phyloP scores from a whole-genome alignment of 169 alveolate genomes.

The Cryptosporidium viatorum region DNA sequence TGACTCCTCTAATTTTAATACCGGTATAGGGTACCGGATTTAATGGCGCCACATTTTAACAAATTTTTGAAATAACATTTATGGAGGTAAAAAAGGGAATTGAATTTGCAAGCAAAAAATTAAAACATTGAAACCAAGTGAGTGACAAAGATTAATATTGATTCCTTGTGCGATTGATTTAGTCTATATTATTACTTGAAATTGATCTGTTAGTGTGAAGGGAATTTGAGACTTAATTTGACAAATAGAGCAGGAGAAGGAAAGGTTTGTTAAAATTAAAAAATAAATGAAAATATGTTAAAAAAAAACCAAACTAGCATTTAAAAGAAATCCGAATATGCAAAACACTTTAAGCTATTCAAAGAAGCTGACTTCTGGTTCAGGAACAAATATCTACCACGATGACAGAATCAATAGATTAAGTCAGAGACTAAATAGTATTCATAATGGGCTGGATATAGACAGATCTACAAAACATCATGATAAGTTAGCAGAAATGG shows the following conservation, averaged over 20 bases:
- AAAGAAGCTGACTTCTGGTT: constrained; percentile 2
- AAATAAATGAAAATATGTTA: neutral
- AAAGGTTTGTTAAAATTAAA: neutral
- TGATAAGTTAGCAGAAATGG: constrained; percentile 40
- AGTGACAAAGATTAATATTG: neutral
- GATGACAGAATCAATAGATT: constrained; percentile 64
- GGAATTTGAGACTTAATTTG: neutral
- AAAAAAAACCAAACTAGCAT: neutral
- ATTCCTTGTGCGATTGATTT: neutral
- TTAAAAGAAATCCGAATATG: neutral
- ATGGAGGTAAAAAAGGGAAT: neutral
- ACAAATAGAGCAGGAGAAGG: neutral
- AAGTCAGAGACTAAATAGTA: constrained; percentile 62
- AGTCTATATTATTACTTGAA: no score
- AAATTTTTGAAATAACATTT: no score
- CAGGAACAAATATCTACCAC: constrained; percentile 5
- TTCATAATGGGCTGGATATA: constrained; percentile 56
- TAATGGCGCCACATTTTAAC: neutral
- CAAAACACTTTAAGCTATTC: neutral
- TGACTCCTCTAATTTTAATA: no score
- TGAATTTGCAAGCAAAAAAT: neutral
- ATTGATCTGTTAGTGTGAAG: neutral
- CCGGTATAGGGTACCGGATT: neutral
- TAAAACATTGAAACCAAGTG: neutral
- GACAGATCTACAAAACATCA: constrained; percentile 34